phyloP scores from a whole-genome alignment of 2,329 filamentous ascomycete species.

The Tolypocladium paradoxum region DNA sequence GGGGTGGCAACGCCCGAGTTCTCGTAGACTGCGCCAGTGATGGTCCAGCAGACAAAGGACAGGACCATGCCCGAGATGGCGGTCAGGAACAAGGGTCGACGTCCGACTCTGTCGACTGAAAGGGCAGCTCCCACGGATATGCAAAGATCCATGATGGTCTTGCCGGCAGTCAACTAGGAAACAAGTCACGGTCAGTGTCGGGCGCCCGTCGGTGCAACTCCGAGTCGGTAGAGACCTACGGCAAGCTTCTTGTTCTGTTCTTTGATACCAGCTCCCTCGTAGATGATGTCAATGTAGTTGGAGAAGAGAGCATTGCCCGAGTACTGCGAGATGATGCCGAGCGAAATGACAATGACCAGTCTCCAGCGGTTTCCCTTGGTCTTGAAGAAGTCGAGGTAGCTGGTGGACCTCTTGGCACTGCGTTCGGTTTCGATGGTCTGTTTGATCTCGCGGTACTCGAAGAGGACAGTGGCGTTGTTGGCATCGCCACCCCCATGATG shows the following conservation, averaged over 20 bases:
- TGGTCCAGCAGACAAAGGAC: constrained; percentile 39
- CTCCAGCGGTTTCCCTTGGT: constrained; percentile 56
- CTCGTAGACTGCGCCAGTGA: constrained; percentile 41
- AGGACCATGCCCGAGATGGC: constrained; percentile 37
- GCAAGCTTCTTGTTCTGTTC: constrained; percentile 45
- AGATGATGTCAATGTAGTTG: constrained; percentile 56
- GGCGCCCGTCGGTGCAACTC: too few relatives aligned
- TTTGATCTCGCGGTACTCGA: constrained; percentile 56
- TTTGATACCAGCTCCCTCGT: constrained; percentile 49
- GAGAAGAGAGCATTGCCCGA: constrained; percentile 56
- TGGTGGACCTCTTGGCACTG: constrained; percentile 33
- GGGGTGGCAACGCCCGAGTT: constrained; percentile 18
- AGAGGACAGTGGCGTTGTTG: constrained; percentile 50
- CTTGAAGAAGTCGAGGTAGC: constrained; percentile 49
- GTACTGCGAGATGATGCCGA: constrained; percentile 59
- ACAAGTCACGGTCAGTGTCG: constrained; percentile 1
- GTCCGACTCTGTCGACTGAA: constrained; percentile 38
- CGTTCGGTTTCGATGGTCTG: constrained; percentile 51
- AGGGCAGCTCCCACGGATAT: constrained; percentile 43
- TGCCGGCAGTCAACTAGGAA: constrained; percentile 35
- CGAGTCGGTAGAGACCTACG: too few relatives aligned
- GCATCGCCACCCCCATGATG: constrained; percentile 52
- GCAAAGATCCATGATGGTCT: constrained; percentile 47
- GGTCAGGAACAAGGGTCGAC: constrained; percentile 41
- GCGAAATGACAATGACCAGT: constrained; percentile 48